A percentile compares a stretch with the other conserved stretches of the same genome.
Evolutionary conservation across 257 asterid genomes (phyloP).

Genomic region (Leptodermis oblonga): DNA sequence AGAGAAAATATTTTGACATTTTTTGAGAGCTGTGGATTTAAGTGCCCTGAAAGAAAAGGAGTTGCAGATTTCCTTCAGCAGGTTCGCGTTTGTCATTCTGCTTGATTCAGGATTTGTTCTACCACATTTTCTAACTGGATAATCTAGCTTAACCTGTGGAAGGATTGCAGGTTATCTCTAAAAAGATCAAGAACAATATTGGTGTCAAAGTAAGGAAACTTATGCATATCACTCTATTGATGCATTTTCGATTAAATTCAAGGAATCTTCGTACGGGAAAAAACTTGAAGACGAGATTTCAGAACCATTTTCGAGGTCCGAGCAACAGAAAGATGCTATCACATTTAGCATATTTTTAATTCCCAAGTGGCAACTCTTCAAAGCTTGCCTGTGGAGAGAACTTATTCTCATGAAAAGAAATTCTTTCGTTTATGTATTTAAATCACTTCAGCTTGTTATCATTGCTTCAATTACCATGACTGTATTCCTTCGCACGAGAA

Average conservation of each 20-base stretch:
- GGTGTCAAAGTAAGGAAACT: background rate
- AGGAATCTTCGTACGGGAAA: constrained; percentile 7
- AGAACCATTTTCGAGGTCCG: background rate
- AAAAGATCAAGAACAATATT: constrained; percentile 19
- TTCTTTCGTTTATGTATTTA: constrained; percentile 10
- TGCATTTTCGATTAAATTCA: background rate
- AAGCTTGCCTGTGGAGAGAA: constrained; percentile 17
- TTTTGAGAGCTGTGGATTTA: constrained; percentile 21
- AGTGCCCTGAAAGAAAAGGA: constrained; percentile 26
- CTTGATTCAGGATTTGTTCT: background rate
- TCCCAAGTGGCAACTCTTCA: constrained; percentile 13
- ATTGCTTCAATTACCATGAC: constrained; percentile 49
- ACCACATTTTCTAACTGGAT: background rate
- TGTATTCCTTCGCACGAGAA: constrained; percentile 23
- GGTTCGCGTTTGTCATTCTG: background rate
- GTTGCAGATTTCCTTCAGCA: constrained; percentile 27
- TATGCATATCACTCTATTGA: background rate
- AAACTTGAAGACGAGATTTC: background rate
- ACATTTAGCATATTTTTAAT: background rate
- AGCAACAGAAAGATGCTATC: background rate
- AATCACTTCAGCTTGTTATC: constrained; percentile 13
- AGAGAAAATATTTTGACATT: constrained; percentile 14
- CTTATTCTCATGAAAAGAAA: constrained; percentile 20
- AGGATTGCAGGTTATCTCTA: constrained; percentile 21
- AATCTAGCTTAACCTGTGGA: no score